phyloP scores from a whole-genome alignment of 2,329 filamentous ascomycete genomes.

The Fusarium pininemorale region DNA sequence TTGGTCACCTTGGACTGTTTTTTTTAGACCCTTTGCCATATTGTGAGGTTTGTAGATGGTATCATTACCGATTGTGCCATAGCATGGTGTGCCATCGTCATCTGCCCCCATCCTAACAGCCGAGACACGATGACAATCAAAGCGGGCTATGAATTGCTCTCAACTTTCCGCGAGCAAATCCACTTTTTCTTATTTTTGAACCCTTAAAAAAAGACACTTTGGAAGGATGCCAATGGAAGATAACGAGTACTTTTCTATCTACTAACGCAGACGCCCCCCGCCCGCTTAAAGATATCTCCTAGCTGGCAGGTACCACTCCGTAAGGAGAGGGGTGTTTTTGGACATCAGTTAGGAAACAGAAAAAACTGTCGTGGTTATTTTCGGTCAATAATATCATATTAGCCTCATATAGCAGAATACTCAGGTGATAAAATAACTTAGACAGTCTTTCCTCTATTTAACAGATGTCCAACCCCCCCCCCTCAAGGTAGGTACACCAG shows the following conservation, averaged over 20 bases:
- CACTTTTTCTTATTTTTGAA: slow-evolving; percentile 23
- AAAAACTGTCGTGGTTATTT: too few species aligned
- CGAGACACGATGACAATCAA: slow-evolving; percentile 11
- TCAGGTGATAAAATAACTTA: too few species aligned
- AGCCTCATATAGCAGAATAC: too few species aligned
- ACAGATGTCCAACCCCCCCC: too few species aligned
- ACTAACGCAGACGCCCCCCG: slow-evolving; percentile 21
- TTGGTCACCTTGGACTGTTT: not conserved
- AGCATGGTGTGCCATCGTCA: slow-evolving; percentile 24
- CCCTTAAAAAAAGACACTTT: slow-evolving; percentile 8
- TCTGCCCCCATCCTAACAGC: slow-evolving; percentile 25
- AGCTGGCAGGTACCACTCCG: not conserved
- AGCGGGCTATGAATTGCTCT: not conserved
- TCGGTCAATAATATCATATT: too few species aligned
- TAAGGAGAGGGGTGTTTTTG: not conserved
- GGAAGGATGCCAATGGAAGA: not conserved
- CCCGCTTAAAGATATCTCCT: not conserved
- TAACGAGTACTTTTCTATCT: not conserved
- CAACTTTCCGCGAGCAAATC: slow-evolving; percentile 14
- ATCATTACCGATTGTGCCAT: slow-evolving; percentile 12
- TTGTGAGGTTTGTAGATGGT: not conserved
- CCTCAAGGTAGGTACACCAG: not conserved
- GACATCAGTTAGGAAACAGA: too few species aligned
- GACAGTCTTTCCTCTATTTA: too few species aligned
- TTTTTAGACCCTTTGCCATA: not conserved